Percentiles rank a stretch among this genome's conserved stretches.
phyloP scores from a whole-genome alignment of 495 filamentous ascomycete species.

The Daldinia childiae region DNA sequence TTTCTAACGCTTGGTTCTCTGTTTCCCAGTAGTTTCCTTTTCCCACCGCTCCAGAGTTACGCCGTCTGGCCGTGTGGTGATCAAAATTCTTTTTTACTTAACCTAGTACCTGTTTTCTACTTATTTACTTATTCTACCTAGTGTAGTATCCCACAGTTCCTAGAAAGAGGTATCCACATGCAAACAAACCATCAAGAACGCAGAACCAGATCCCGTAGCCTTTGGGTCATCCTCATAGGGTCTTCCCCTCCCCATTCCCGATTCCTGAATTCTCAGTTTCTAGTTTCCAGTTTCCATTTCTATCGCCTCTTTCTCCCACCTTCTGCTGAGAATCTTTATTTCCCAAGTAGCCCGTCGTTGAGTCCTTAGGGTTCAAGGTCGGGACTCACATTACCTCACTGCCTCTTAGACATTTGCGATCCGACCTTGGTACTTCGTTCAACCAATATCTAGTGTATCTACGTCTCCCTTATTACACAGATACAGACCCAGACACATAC shows the following conservation, averaged over 20 bases:
- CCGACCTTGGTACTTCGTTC: slow-evolving; percentile 14
- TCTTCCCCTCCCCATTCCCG: slow-evolving; percentile 27
- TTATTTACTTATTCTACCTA: neutral
- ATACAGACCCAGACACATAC: too few relatives aligned
- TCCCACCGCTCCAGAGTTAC: slow-evolving; percentile 28
- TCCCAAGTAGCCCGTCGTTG: neutral
- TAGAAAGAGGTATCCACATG: slow-evolving; percentile 42
- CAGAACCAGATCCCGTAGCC: slow-evolving; percentile 38
- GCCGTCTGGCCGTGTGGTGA: slow-evolving; percentile 26
- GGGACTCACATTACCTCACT: slow-evolving; percentile 20
- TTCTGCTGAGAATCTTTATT: slow-evolving; percentile 17
- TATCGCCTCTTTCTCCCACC: slow-evolving; percentile 37
- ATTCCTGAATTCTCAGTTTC: neutral
- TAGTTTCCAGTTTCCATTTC: slow-evolving; percentile 28
- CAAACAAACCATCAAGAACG: slow-evolving; percentile 41
- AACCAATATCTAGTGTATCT: slow-evolving; percentile 24
- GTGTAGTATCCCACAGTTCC: slow-evolving; percentile 4
- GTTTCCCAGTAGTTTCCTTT: slow-evolving; percentile 9
- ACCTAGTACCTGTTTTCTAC: neutral
- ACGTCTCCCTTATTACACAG: slow-evolving; percentile 1
- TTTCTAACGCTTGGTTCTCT: slow-evolving; percentile 12
- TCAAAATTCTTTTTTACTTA: slow-evolving; percentile 37
- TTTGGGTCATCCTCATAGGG: slow-evolving; percentile 31
- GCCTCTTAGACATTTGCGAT: slow-evolving; percentile 30
- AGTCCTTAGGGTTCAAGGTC: slow-evolving; percentile 18